A percentile compares a stretch with the other conserved stretches of the same genome.
phyloP scores from a whole-genome alignment of 164 flowering plant species.

The Malania oleifera region DNA sequence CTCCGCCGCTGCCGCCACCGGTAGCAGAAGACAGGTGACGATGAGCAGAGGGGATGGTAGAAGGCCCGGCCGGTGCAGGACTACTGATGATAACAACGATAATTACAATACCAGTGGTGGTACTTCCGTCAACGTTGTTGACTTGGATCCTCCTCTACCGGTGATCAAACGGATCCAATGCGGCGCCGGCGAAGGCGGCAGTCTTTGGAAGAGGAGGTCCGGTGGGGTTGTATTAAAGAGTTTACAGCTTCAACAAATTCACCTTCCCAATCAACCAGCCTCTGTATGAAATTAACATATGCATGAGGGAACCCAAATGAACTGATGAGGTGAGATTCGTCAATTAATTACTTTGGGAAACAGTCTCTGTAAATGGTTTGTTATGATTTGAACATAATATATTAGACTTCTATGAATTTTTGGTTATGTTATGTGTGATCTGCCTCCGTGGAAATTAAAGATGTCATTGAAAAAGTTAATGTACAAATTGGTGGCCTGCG shows the following conservation, averaged over 20 bases:
- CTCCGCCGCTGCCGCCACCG: constrained; percentile 1
- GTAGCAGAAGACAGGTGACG: constrained; percentile 16
- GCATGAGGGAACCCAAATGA: too few species aligned
- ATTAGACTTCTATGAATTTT: too few species aligned
- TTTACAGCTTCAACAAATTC: constrained; percentile 40
- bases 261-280: constrained; percentile 16
- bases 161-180: constrained; percentile 34
- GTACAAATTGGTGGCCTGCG: too few species aligned
- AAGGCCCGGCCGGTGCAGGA: constrained; percentile 6
- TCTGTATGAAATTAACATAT: constrained; percentile 37
- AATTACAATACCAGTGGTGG: not conserved
- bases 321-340: too few species aligned
- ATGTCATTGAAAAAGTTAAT: too few species aligned
- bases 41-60: too few species aligned
- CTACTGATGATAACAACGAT: not conserved
- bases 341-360: too few species aligned
- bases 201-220: constrained; percentile 61
- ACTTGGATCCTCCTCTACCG: constrained; percentile 76
- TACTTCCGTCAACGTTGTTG: constrained; percentile 23
- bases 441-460: not conserved
- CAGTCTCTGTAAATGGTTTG: too few species aligned
- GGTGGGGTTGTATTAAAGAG: constrained; percentile 31
- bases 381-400: too few species aligned
- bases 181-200: constrained; percentile 19
- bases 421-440: not conserved